A percentile compares a stretch with the other conserved stretches of the same genome.
These are phyloP conservation scores for Myxozyma melibiosi DNA, from an alignment of 805 yeast species.

Conservation along the genomic window DNA sequence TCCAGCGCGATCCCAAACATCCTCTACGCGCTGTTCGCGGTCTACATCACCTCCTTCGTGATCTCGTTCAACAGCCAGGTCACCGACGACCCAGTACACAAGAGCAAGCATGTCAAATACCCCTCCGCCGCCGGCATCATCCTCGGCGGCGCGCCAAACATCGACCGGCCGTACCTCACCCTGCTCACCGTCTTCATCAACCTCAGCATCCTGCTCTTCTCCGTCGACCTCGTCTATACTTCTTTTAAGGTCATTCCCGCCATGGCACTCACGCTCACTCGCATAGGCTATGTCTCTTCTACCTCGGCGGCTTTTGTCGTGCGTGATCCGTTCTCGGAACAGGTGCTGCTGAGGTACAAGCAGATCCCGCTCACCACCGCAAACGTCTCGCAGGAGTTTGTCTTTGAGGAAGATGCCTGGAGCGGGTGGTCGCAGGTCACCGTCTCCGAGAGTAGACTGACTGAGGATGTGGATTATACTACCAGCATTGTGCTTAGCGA, in stretches of 20 bases:
- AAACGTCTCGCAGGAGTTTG: constrained; percentile 1
- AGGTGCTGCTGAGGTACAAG: constrained; percentile 14
- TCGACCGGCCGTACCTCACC: constrained; percentile 1
- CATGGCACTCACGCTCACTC: constrained; percentile 21
- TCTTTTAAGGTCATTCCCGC: constrained; percentile 24
- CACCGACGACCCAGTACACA: not conserved
- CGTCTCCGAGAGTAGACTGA: not conserved
- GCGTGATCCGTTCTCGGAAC: constrained; percentile 21
- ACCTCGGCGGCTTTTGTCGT: constrained; percentile 22
- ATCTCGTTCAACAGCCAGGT: constrained; percentile 3
- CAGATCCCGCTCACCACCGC: not conserved
- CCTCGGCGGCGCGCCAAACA: constrained; percentile 17
- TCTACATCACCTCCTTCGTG: constrained; percentile 16
- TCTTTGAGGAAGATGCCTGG: not conserved
- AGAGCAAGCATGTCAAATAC: not conserved
- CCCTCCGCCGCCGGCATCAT: not conserved
- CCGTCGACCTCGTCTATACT: constrained; percentile 25
- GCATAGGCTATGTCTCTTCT: constrained; percentile 32
- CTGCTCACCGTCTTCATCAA: constrained; percentile 13
- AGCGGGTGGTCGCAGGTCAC: not conserved
- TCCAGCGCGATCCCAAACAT: constrained; percentile 16
- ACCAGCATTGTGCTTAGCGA: constrained; percentile 10
- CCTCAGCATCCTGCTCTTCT: constrained; percentile 8
- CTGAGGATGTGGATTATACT: constrained; percentile 25
- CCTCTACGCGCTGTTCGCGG: constrained; percentile 10